Conservation (phyloP, 2,329 filamentous ascomycete species). For the Talaromyces sp. region DNA sequence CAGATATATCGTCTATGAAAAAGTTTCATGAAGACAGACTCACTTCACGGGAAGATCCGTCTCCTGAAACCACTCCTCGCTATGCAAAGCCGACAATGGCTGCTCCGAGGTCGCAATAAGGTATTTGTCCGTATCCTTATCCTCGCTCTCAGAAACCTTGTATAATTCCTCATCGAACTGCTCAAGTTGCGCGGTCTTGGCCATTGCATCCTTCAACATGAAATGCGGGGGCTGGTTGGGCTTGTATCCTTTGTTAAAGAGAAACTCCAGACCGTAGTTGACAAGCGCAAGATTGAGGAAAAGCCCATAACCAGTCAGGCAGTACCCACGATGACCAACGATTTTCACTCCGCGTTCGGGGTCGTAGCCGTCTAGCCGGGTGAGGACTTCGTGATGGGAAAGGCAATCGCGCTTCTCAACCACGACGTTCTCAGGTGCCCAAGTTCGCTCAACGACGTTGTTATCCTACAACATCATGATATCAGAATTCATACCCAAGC, state of each 20-base stretch:
- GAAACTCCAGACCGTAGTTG: slow-evolving; percentile 91
- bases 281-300: slow-evolving; percentile 90
- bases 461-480: slow-evolving; percentile 58
- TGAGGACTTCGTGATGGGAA: slow-evolving; percentile 92
- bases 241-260: slow-evolving; percentile 74
- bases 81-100: slow-evolving; percentile 87
- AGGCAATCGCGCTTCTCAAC: slow-evolving; percentile 74
- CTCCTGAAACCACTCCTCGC: slow-evolving; percentile 85
- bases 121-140: slow-evolving; percentile 83
- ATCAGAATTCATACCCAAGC: background rate
- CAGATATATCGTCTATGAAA: background rate
- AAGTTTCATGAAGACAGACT: slow-evolving; percentile 14
- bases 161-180: slow-evolving; percentile 98
- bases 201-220: slow-evolving; percentile 95
- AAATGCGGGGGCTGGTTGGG: slow-evolving; percentile 86
- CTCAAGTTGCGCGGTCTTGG: slow-evolving; percentile 93
- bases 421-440: slow-evolving; percentile 71
- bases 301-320: slow-evolving; percentile 82
- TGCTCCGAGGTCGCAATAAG: slow-evolving; percentile 86
- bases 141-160: slow-evolving; percentile 82
- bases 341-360: slow-evolving; percentile 90
- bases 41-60: slow-evolving; percentile 85
- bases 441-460: slow-evolving; percentile 72
- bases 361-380: slow-evolving; percentile 85
- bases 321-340: slow-evolving; percentile 92